phyloP scores from a whole-genome alignment of 306 rosid genomes.

The Quercus mongolica region DNA sequence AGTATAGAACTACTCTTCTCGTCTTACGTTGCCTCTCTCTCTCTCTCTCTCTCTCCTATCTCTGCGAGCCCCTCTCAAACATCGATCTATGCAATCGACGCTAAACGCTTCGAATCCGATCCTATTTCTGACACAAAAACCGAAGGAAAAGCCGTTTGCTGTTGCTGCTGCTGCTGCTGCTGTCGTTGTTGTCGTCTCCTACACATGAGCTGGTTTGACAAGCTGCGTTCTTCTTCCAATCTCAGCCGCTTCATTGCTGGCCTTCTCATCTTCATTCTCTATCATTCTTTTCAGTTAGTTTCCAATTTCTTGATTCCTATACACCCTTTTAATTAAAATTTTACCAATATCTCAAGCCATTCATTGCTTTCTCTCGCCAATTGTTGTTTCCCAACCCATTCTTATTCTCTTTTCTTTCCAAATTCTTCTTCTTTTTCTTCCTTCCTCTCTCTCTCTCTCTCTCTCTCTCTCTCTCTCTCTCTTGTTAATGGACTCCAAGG shows the following conservation, averaged over 20 bases:
- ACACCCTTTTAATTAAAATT: slow-evolving; percentile 22
- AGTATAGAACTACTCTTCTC: too few species aligned
- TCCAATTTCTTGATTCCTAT: slow-evolving; percentile 58
- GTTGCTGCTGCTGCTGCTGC: too few species aligned
- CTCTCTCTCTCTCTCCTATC: too few species aligned
- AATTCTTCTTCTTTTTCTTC: too few species aligned
- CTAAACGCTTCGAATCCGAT: slow-evolving; percentile 16
- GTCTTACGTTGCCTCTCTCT: too few species aligned
- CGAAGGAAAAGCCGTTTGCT: too few species aligned
- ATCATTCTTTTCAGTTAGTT: slow-evolving; percentile 48
- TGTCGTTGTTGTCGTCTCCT: neutral
- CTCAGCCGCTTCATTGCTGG: slow-evolving; percentile 65
- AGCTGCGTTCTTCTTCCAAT: slow-evolving; percentile 38
- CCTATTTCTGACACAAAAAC: too few species aligned
- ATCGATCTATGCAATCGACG: slow-evolving; percentile 33
- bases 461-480: neutral
- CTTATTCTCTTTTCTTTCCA: neutral
- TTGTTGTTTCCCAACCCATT: neutral
- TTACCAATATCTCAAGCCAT: neutral
- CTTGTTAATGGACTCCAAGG: slow-evolving; percentile 39
- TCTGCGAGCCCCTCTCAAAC: neutral
- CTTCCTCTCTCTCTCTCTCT: neutral
- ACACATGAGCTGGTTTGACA: slow-evolving; percentile 50
- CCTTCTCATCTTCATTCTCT: slow-evolving; percentile 44
- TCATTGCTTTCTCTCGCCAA: neutral